A percentile compares a stretch with the other conserved stretches of the same genome.
phyloP scores from a whole-genome alignment of 2,329 filamentous ascomycete species.

The Phyllosticta ampelicida region DNA sequence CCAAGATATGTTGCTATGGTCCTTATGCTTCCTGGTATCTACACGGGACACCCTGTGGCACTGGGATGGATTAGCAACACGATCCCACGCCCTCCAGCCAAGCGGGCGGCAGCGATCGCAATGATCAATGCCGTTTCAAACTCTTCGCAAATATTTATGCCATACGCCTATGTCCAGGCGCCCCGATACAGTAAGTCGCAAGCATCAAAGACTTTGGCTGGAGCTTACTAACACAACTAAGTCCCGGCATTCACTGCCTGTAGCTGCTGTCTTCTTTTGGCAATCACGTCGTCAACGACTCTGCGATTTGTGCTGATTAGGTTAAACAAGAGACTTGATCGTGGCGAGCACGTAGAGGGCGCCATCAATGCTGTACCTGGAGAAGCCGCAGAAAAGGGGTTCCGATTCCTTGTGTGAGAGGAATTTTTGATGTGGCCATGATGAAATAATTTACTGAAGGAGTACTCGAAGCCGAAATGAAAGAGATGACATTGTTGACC shows the following conservation, averaged over 20 bases:
- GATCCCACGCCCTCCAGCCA: conserved; percentile 63
- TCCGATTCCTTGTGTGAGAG: conserved; percentile 51
- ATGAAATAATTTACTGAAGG: not conserved
- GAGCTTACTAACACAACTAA: conserved; percentile 14
- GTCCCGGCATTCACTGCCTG: not conserved
- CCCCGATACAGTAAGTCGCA: conserved; percentile 5
- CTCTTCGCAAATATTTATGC: conserved; percentile 57
- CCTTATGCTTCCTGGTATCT: conserved; percentile 55
- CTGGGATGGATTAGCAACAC: conserved; percentile 68
- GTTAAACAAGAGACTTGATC: conserved; percentile 60
- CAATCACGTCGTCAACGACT: conserved; percentile 40
- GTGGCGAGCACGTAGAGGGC: conserved; percentile 45
- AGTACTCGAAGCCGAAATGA: not conserved
- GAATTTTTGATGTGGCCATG: not conserved
- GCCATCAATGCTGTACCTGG: conserved; percentile 46
- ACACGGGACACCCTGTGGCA: conserved; percentile 50
- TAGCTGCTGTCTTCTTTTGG: not conserved
- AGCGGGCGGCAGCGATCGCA: conserved; percentile 60
- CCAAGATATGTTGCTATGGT: conserved; percentile 62
- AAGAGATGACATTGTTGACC: not conserved
- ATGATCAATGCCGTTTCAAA: conserved; percentile 68
- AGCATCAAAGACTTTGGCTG: not conserved
- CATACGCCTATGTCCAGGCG: conserved; percentile 52
- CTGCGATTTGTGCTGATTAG: conserved; percentile 52
- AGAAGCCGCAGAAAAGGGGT: conserved; percentile 49